Percentiles rank a stretch among this genome's conserved stretches.
Conservation (phyloP, 805 yeast genomes). For the Starmerella floris region DNA sequence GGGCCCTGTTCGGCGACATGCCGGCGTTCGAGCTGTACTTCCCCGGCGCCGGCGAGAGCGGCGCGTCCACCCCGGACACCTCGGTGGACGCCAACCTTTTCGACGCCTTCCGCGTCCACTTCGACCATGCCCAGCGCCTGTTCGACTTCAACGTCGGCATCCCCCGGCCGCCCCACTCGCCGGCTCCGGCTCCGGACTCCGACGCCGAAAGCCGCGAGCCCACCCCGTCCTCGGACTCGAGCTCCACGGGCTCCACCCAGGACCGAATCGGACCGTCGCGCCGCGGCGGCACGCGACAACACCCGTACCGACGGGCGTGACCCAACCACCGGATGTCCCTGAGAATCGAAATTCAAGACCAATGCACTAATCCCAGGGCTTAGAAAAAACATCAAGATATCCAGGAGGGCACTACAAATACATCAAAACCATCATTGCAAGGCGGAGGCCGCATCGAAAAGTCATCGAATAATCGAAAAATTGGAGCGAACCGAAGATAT, state of each 20-base stretch:
- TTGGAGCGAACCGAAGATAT: too few species aligned
- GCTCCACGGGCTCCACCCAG: background rate
- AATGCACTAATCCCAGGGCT: too few species aligned
- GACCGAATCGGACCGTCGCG: conserved; percentile 1
- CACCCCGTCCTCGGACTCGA: background rate
- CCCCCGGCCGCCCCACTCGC: background rate
- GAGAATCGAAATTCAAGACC: too few species aligned
- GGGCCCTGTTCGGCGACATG: background rate
- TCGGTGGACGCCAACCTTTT: conserved; percentile 1
- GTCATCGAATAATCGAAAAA: too few species aligned
- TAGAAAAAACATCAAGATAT: too few species aligned
- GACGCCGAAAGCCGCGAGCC: background rate
- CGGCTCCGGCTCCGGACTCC: background rate
- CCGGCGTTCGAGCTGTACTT: background rate
- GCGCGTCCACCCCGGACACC: background rate
- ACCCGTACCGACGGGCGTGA: conserved; percentile 1
- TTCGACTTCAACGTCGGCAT: background rate
- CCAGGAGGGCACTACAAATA: too few species aligned
- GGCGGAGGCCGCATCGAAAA: too few species aligned
- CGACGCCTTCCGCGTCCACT: conserved; percentile 6
- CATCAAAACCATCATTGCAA: too few species aligned
- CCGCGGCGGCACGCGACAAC: background rate
- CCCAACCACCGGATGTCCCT: too few species aligned
- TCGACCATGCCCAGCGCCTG: background rate
- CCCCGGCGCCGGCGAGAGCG: background rate